Evolutionary conservation across 192 early-diverging fungal species (phyloP), one percentile per base, ranked within the genome.

Genomic region (Glomus cerebriforme): DNA sequence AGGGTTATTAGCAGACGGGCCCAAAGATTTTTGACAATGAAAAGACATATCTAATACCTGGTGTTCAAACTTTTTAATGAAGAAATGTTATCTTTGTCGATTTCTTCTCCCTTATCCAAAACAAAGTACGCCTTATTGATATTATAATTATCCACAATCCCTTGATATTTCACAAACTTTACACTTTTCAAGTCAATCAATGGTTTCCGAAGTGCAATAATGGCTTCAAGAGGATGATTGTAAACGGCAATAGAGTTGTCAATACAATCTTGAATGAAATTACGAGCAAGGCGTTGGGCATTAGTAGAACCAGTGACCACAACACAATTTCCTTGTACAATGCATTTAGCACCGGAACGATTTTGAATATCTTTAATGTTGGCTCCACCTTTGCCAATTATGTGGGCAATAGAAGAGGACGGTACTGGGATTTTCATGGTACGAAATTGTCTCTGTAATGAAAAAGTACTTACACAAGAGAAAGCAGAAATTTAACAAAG

Each of bases 31-130:
- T 17, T 65, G 13, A 12, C 10, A 43, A 43, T 43, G 39, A 43
- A 43, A 43, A 43, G 3, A 6, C 22, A 17, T 3, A 62, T 65
- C 1, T 24, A 29, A 17, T 19, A 65, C 63, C 7, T n/a, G n/a
- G n/a, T 15, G 27, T 19, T 32, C 26, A 65, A n/a, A 19, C 24
- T 65, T 65, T 29, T 10, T 4, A 32, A 17, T 19, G 13, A 65
- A 32, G 63, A 15, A 13, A 65, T 22, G 0, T 32, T n/a, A 27
- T 6, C 27, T 31, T 32, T n/a, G 24, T 32, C 63, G 2, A 24
- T n/a, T 31, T 65, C 63, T 31, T 65, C 63, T 31, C 63, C 63
- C 17, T 65, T 31, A 65, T 65, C 63, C 24, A 65, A 65, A 17
- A 65, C 31, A 31, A 65, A 65, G 12, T 31, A 31, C 19, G 63